Evolutionary conservation across 2,329 filamentous ascomycete species (phyloP), one percentile per base, ranked within the genome.

Genomic region (Fusarium sulawesiense): DNA sequence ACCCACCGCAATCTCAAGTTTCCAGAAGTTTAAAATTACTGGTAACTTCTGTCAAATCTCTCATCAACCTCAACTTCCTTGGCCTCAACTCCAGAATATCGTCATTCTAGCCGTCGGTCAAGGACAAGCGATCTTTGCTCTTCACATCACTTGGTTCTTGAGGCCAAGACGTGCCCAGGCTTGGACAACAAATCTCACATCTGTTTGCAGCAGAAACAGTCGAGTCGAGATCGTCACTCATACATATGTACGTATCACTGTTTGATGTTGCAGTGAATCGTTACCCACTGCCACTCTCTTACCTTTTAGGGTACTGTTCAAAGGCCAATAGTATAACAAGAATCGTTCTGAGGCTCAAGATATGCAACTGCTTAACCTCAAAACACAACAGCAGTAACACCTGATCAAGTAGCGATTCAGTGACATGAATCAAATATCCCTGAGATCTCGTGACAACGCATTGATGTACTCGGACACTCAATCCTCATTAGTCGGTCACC

Each of bases 1-100:
- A 45, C 27, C 62, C 61, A 66, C 56, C 50, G 62, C 62, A 59
- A 63, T 59, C 57, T 66, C 62, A 25, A 49, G 42, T 49, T 61
- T 60, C 16, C 46, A 48, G 29, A 53, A 44, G 54, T 60, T 54
- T 62, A 50, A 65, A 66, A 66, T 66, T 66, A 60, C 60, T 48
- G 29, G 6, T 32, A 53, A 30, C 40, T 54, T 67, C 32, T 37
- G n/a, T 45, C 21, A 42, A 49, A 10, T 41, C n/a, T 21, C 40
- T n/a, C 46, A 37, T 37, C 12, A 25, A 40, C 20, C 23, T 34
- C 37, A 18, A 20, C 32, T 66, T 48, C 65, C 63, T 66, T 66
- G 62, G 63, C 63, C 40, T 66, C 44, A 41, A 44, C 27, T 21
- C 51, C 18, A 32, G 14, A 58, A 10, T n/a, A 27, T 14, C 23